Conservation (phyloP, 1,284 basidiomycete genomes). For the Spongiforma sp. region DNA sequence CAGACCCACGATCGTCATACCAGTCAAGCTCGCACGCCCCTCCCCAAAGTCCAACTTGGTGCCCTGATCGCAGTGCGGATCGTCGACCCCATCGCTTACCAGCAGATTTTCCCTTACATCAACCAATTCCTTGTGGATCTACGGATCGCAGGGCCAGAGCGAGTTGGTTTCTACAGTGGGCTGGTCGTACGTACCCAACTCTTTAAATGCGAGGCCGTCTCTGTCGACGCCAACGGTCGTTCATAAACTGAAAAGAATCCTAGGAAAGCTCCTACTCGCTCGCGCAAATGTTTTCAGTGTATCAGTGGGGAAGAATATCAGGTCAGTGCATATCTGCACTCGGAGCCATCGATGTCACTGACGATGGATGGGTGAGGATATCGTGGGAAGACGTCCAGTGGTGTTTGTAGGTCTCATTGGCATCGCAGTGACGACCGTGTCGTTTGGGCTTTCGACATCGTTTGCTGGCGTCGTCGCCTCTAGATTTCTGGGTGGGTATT, state of each 20-base stretch:
- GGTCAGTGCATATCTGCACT: conserved; percentile 38
- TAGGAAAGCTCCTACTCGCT: conserved; percentile 68
- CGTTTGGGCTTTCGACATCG: conserved; percentile 60
- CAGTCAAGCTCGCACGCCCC: conserved; percentile 2
- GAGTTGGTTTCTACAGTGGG: conserved; percentile 68
- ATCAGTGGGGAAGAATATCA: conserved; percentile 64
- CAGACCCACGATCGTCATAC: background rate
- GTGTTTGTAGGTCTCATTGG: conserved; percentile 60
- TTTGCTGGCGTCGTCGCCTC: conserved; percentile 43
- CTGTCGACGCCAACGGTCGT: background rate
- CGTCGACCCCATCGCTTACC: conserved; percentile 64
- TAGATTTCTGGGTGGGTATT: conserved; percentile 21
- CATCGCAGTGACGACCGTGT: conserved; percentile 52
- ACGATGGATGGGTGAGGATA: conserved; percentile 38
- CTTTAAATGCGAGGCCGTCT: background rate
- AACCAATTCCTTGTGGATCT: conserved; percentile 65
- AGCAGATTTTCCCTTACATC: conserved; percentile 63
- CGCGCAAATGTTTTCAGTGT: conserved; percentile 63
- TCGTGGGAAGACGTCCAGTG: conserved; percentile 63
- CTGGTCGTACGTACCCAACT: conserved; percentile 47
- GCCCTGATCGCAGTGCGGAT: conserved; percentile 46
- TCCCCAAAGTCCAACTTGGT: conserved; percentile 22
- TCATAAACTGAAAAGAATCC: no score
- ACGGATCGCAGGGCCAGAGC: conserved; percentile 57
- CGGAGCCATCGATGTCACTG: background rate